Percentiles rank a stretch among this genome's conserved stretches.
Conservation (phyloP, 2,329 filamentous ascomycete species). For the Botrytis tulipae region DNA sequence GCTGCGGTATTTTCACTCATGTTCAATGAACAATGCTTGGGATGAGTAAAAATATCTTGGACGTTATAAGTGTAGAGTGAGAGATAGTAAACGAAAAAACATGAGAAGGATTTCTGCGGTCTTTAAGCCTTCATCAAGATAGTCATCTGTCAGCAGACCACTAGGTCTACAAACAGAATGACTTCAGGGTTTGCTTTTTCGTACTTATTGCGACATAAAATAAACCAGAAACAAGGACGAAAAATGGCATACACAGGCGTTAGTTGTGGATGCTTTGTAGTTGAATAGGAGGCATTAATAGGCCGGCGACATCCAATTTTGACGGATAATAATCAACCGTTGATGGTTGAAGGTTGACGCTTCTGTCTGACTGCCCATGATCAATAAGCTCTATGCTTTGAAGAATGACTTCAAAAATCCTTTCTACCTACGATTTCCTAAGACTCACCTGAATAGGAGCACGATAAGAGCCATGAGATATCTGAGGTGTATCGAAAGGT, state of each 20-base stretch:
- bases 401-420: not conserved
- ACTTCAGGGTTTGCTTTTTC: too few species aligned
- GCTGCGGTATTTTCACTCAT: too few species aligned
- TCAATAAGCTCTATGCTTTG: not conserved
- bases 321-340: not conserved
- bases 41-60: not conserved
- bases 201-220: not conserved
- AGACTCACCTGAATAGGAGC: accelerated
- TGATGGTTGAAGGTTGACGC: not conserved
- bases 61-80: accelerated
- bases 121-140: not conserved
- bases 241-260: not conserved
- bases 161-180: not conserved
- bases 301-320: too few species aligned
- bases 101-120: too few species aligned
- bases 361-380: not conserved
- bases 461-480: not conserved
- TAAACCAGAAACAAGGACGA: not conserved
- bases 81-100: too few species aligned
- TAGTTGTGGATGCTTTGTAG: too few species aligned
- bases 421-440: too few species aligned
- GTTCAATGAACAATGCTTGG: not conserved
- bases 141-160: not conserved
- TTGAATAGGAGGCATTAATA: too few species aligned
- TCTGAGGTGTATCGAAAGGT: not conserved